These are phyloP conservation scores for Aspergillus costaricaensis DNA, from an alignment of 2,329 filamentous ascomycete genomes.

Conservation along the genomic window DNA sequence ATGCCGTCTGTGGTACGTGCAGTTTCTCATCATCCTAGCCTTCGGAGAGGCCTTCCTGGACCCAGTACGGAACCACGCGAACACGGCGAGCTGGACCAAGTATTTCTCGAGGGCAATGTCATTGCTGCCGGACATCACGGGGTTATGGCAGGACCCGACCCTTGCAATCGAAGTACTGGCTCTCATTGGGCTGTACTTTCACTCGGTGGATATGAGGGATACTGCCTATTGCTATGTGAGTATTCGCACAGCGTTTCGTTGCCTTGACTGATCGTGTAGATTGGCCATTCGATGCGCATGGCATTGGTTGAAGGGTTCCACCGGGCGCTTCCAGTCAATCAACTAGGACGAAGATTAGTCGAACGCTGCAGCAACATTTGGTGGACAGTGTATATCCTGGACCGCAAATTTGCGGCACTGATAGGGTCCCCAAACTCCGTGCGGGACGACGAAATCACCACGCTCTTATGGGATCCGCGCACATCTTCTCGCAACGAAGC, in stretches of 20 bases:
- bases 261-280: slow-evolving; percentile 35
- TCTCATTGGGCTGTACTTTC: slow-evolving; percentile 53
- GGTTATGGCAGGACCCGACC: slow-evolving; percentile 45
- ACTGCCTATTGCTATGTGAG: slow-evolving; percentile 53
- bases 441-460: slow-evolving; percentile 52
- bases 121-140: slow-evolving; percentile 43
- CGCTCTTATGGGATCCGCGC: slow-evolving; percentile 45
- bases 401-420: slow-evolving; percentile 56
- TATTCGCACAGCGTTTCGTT: background rate
- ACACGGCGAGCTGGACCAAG: slow-evolving; percentile 47
- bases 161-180: slow-evolving; percentile 51
- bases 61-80: slow-evolving; percentile 34
- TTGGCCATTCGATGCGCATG: slow-evolving; percentile 58
- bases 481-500: slow-evolving; percentile 36
- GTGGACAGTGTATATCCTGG: slow-evolving; percentile 59
- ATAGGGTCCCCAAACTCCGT: slow-evolving; percentile 57
- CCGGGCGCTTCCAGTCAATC: slow-evolving; percentile 52
- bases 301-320: slow-evolving; percentile 56
- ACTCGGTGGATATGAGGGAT: slow-evolving; percentile 53
- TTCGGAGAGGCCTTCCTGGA: slow-evolving; percentile 55
- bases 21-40: slow-evolving; percentile 54
- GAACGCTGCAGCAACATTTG: slow-evolving; percentile 55
- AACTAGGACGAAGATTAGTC: slow-evolving; percentile 48
- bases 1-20: slow-evolving; percentile 50
- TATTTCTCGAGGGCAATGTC: slow-evolving; percentile 48